These are phyloP conservation scores for Heliamphora pulchella DNA, from an alignment of 179 eudicot species.

Conservation along the genomic window DNA sequence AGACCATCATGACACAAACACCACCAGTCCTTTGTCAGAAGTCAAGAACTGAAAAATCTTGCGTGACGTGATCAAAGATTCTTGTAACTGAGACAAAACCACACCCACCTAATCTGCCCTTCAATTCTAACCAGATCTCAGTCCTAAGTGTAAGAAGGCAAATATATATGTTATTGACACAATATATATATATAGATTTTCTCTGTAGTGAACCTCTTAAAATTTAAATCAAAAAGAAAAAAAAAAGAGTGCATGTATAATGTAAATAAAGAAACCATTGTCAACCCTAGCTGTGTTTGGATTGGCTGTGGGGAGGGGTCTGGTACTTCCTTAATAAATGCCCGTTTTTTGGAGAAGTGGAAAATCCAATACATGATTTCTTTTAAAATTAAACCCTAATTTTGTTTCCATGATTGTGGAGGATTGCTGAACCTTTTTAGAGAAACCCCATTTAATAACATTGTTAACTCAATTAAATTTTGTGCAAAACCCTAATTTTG, in stretches of 20 bases:
- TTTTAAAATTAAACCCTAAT: constrained; percentile 19
- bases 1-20: constrained; percentile 9
- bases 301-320: neutral
- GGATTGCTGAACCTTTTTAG: neutral
- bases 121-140: constrained; percentile 20
- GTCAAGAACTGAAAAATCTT: constrained; percentile 32
- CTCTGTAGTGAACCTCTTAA: too few species aligned
- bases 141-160: neutral
- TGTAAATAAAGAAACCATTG: neutral
- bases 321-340: neutral
- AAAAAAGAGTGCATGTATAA: too few species aligned
- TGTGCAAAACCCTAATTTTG: constrained; percentile 15
- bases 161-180: too few species aligned
- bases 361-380: neutral
- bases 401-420: neutral
- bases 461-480: neutral
- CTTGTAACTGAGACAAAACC: constrained; percentile 24
- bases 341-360: neutral
- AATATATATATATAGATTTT: too few species aligned
- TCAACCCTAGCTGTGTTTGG: constrained; percentile 8
- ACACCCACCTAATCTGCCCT: constrained; percentile 13
- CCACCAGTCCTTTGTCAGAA: constrained; percentile 18
- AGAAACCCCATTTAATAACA: neutral
- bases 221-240: too few species aligned
- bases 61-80: constrained; percentile 49